Percentiles rank a stretch among this genome's conserved stretches.
Conservation (phyloP, 2,329 filamentous ascomycete species). For the Aspergillus alliaceus region DNA sequence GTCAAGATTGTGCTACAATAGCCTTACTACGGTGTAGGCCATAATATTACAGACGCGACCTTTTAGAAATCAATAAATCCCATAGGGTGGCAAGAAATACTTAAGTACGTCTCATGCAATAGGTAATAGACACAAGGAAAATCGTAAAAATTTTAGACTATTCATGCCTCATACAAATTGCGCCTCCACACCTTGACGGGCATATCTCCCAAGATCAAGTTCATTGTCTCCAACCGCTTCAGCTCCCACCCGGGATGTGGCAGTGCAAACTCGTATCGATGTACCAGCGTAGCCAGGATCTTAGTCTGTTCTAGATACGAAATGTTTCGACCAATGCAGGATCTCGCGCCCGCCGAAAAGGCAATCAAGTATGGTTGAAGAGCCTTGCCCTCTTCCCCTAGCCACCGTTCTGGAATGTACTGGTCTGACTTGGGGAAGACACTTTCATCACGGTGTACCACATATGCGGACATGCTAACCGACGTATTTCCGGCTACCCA, state of each 20-base stretch:
- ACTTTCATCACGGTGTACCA: slow-evolving; percentile 39
- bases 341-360: slow-evolving; percentile 42
- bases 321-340: slow-evolving; percentile 46
- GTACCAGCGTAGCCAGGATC: slow-evolving; percentile 40
- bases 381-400: slow-evolving; percentile 41
- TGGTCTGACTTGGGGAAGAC: slow-evolving; percentile 40
- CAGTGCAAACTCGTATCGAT: slow-evolving; percentile 33
- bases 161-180: slow-evolving; percentile 1
- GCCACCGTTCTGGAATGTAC: slow-evolving; percentile 45
- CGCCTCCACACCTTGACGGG: slow-evolving; percentile 34
- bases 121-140: not conserved
- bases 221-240: slow-evolving; percentile 29
- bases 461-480: slow-evolving; percentile 44
- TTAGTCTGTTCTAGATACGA: slow-evolving; percentile 53
- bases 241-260: slow-evolving; percentile 26
- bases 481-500: slow-evolving; percentile 47
- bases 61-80: no score
- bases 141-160: slow-evolving; percentile 7
- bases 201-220: slow-evolving; percentile 32
- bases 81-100: no score
- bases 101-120: no score
- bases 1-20: no score
- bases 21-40: no score
- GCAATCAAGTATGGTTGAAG: slow-evolving; percentile 42
- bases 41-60: no score